Conservation (phyloP, 1,139 yeast species). For the Saccharomyces hybrid region DNA sequence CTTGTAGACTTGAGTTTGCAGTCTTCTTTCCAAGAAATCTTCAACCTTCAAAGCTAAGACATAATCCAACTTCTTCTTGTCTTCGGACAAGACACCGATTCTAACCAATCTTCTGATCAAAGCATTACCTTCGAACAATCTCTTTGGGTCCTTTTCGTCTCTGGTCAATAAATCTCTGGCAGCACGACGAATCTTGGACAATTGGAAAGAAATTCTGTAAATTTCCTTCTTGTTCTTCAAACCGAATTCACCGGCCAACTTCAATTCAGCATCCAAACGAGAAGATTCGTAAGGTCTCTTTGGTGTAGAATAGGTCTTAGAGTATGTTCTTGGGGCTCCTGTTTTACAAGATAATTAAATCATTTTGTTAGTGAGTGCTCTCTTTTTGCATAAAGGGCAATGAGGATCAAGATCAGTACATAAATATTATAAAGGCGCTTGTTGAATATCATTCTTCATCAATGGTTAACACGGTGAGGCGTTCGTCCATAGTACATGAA, state of each 20-base stretch:
- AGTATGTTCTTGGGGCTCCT: conserved; percentile 98
- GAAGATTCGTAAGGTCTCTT: conserved; percentile 96
- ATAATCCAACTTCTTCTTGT: conserved; percentile 99
- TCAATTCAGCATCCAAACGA: conserved; percentile 98
- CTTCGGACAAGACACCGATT: conserved; percentile 98
- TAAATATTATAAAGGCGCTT: not conserved
- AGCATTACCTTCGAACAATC: conserved; percentile 99
- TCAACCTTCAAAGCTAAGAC: conserved; percentile 94
- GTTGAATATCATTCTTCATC: not conserved
- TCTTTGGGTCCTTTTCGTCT: conserved; percentile 99
- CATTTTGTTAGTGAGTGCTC: conserved; percentile 9
- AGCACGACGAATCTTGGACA: conserved; percentile 99
- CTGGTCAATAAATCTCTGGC: conserved; percentile 99
- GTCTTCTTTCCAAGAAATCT: conserved; percentile 99
- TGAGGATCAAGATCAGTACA: conserved; percentile 10
- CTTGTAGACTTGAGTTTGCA: conserved; percentile 99
- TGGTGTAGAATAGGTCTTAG: conserved; percentile 99
- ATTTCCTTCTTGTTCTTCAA: conserved; percentile 99
- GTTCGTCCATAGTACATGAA: not conserved
- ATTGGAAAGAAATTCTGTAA: conserved; percentile 61
- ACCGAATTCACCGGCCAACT: conserved; percentile 99
- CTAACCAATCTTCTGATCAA: conserved; percentile 44
- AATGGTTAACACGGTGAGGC: not conserved
- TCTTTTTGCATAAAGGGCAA: not conserved
- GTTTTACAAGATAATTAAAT: conserved; percentile 9